A percentile compares a stretch with the other conserved stretches of the same genome.
Evolutionary conservation across 2,329 filamentous ascomycete genomes (phyloP).

Genomic region (Colletotrichum salicis): DNA sequence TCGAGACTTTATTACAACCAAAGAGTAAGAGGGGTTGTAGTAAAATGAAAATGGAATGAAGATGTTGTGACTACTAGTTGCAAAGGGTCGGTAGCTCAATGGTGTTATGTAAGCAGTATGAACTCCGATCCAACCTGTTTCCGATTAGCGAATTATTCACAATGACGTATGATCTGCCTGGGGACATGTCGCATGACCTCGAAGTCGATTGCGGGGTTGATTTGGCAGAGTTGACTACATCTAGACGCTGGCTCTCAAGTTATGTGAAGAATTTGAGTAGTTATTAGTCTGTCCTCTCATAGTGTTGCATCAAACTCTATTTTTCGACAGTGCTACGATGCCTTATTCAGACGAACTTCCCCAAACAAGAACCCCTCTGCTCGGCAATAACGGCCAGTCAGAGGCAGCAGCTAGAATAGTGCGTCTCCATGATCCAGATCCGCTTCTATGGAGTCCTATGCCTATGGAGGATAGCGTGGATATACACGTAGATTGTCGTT

Average conservation of each 20-base stretch:
- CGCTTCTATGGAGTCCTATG: neutral
- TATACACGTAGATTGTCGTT: neutral
- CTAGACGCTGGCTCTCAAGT: too few species aligned
- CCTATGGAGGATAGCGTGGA: too few species aligned
- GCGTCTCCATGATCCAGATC: neutral
- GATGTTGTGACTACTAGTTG: neutral
- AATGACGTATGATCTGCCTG: constrained; percentile 2
- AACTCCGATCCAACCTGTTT: neutral
- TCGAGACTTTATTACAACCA: too few species aligned
- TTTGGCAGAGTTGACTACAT: neutral
- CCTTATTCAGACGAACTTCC: neutral
- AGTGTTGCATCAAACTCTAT: neutral
- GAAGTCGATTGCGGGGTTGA: constrained; percentile 4
- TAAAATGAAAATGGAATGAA: neutral
- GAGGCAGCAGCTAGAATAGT: neutral
- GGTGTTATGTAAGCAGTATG: neutral
- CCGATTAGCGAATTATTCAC: neutral
- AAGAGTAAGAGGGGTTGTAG: too few species aligned
- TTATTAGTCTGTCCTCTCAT: too few species aligned
- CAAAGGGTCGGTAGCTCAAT: neutral
- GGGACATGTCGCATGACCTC: neutral
- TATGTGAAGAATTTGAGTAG: neutral
- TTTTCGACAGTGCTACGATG: neutral
- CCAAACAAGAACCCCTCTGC: neutral
- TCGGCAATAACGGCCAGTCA: neutral